phyloP scores from a whole-genome alignment of 2,329 filamentous ascomycete genomes.

The Chaetomium olivaceum region DNA sequence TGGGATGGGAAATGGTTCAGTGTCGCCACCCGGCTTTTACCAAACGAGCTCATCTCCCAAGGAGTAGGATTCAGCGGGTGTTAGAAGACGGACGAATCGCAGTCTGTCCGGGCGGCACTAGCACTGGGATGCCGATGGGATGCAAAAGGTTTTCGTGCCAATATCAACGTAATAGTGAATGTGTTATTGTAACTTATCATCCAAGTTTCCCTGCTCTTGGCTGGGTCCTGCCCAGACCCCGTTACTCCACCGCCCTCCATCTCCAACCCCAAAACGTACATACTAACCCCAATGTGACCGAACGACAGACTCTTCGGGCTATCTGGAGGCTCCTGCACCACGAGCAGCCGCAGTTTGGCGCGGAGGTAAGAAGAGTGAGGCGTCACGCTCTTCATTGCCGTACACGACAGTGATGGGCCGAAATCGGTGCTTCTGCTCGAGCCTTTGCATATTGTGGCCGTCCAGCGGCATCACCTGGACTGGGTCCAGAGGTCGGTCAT shows the following conservation, averaged over 20 bases:
- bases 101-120: no score
- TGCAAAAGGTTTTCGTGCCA: no score
- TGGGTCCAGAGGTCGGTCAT: not conserved
- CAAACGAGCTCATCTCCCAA: no score
- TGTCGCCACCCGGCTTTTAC: no score
- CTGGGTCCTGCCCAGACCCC: not conserved
- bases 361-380: not conserved
- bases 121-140: no score
- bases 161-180: no score
- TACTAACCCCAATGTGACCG: not conserved
- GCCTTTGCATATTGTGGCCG: not conserved
- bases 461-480: not conserved
- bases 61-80: no score
- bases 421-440: not conserved
- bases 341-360: not conserved
- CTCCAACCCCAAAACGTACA: not conserved
- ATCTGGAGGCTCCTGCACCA: not conserved
- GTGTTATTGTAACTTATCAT: no score
- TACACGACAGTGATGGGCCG: not conserved
- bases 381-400: not conserved
- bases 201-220: no score
- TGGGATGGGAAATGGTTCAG: no score
- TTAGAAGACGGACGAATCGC: no score
- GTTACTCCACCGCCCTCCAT: not conserved
- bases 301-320: not conserved